Evolutionary conservation across 225 moss, liverwort and hornwort genomes (phyloP), one percentile per base, ranked within the genome.

Genomic region (Marchantia polymorpha): DNA sequence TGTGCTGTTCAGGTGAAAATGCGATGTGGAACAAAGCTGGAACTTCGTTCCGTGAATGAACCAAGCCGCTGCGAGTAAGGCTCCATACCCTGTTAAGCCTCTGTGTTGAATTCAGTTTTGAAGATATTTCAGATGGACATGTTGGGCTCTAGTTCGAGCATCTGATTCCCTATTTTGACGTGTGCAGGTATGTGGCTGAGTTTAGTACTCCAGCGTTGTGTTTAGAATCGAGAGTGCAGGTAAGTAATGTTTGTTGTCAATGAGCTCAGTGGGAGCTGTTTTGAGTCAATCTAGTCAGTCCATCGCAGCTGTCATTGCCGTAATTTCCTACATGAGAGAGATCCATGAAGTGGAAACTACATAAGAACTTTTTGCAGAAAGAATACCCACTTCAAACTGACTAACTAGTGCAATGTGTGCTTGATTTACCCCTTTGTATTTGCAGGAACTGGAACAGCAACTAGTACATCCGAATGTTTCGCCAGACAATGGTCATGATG

Each of bases 31-130:
- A 79, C 86, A 59, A 94, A 90, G 79, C 87, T 88, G 65, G 93
- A 99, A 86, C 86, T 99, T 72, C 93, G 92, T 56, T 84, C 88
- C 72, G 88, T 99, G 69, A 93, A 93, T 67, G 99, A 99, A 85
- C 99, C 99, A 56, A 95, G 95, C 83, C 93, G 99, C 79, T 99
- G 99, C 94, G 96, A 97, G 94, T 97, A 89, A 76, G 22, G 13
- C 54, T 23, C 19, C 73, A 23, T 53, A 72, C 10, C 69, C 13
- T 49, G 12, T 27, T 69, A 31, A 27, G 29, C 56, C 13, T 31
- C 3, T 0, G 51, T 81, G 87, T 73, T 79, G 20, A 60, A 47
- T 16, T 76, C 14, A 26, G 65, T 75, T 25, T 76, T n/a, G 8
- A 22, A 59, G 19, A n/a, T 3, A 1, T 59, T 60, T 29, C 14